Percentiles rank a stretch among this genome's conserved stretches.
Evolutionary conservation across 1,284 basidiomycete genomes (phyloP).

Genomic region (Ceratobasidium sp.): DNA sequence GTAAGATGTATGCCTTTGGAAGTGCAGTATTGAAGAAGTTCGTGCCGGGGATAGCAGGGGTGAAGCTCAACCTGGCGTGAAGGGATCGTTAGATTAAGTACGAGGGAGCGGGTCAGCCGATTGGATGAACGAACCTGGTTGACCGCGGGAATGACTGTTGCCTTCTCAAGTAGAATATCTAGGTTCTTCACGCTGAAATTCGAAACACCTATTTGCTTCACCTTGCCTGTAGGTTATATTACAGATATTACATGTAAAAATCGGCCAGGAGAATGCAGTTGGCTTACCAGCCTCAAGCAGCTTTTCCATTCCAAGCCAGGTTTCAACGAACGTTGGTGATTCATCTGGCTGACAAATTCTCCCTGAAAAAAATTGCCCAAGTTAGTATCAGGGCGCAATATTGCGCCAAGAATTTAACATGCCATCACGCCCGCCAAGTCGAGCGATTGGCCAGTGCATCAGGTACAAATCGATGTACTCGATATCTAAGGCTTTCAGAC

Average conservation of each 20-base stretch:
- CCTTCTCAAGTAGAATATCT: conserved; percentile 51
- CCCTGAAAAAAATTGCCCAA: conserved; percentile 46
- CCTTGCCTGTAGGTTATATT: conserved; percentile 50
- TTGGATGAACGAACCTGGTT: conserved; percentile 53
- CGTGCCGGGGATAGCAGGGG: conserved; percentile 68
- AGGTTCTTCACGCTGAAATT: conserved; percentile 48
- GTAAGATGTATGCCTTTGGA: conserved; percentile 72
- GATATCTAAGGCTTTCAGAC: conserved; percentile 61
- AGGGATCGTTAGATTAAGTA: not conserved
- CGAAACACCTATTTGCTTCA: conserved; percentile 56
- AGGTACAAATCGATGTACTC: conserved; percentile 68
- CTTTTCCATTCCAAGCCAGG: conserved; percentile 65
- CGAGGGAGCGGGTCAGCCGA: not conserved
- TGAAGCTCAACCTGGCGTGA: conserved; percentile 65
- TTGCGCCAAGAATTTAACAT: not conserved
- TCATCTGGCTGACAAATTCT: conserved; percentile 51
- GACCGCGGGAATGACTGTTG: conserved; percentile 56
- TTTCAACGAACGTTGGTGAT: conserved; percentile 58
- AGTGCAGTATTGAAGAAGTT: conserved; percentile 70
- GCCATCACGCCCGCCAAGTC: conserved; percentile 39
- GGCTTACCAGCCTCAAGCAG: conserved; percentile 54
- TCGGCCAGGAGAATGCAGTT: not conserved
- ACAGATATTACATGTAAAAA: too few species aligned
- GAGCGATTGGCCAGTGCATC: conserved; percentile 60
- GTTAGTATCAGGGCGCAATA: not conserved